phyloP scores from a whole-genome alignment of 2,329 filamentous ascomycete species.

The Chalaropsis ovoidea region DNA sequence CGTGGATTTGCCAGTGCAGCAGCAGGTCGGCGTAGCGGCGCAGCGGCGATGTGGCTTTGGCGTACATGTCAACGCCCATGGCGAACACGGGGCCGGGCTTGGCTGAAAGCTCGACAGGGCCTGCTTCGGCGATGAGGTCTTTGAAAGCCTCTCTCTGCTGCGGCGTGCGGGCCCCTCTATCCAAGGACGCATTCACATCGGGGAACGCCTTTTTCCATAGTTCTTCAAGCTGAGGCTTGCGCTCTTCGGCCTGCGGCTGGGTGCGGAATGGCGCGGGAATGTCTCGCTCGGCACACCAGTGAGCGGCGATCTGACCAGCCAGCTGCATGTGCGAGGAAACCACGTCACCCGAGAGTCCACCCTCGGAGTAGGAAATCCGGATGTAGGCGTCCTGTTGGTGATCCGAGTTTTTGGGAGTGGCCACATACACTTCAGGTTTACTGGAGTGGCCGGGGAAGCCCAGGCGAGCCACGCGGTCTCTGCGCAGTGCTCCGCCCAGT shows the following conservation, averaged over 20 bases:
- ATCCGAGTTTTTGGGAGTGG: slow-evolving; percentile 18
- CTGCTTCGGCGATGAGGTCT: slow-evolving; percentile 33
- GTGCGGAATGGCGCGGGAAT: slow-evolving; percentile 52
- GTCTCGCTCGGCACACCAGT: slow-evolving; percentile 48
- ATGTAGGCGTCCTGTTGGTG: slow-evolving; percentile 45
- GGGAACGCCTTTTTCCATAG: slow-evolving; percentile 32
- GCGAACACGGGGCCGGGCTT: slow-evolving; percentile 46
- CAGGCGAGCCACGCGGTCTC: slow-evolving; percentile 32
- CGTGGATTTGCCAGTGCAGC: slow-evolving; percentile 57
- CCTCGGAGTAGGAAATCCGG: slow-evolving; percentile 30
- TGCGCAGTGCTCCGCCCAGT: slow-evolving; percentile 40
- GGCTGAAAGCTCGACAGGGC: slow-evolving; percentile 44
- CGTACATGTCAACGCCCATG: slow-evolving; percentile 51
- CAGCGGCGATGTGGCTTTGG: slow-evolving; percentile 56
- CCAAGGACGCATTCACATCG: slow-evolving; percentile 4
- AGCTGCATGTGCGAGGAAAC: slow-evolving; percentile 46
- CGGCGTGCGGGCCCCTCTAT: not conserved
- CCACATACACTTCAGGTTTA: slow-evolving; percentile 9
- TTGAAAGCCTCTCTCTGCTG: slow-evolving; percentile 28
- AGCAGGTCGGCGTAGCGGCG: slow-evolving; percentile 54
- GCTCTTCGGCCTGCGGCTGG: slow-evolving; percentile 36
- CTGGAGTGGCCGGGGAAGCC: slow-evolving; percentile 3
- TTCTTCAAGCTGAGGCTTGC: slow-evolving; percentile 25
- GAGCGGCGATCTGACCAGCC: slow-evolving; percentile 51
- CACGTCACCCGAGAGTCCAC: slow-evolving; percentile 29